These are phyloP conservation scores for Sechiopsis laciniata DNA, from an alignment of 306 rosid species.

Conservation along the genomic window DNA sequence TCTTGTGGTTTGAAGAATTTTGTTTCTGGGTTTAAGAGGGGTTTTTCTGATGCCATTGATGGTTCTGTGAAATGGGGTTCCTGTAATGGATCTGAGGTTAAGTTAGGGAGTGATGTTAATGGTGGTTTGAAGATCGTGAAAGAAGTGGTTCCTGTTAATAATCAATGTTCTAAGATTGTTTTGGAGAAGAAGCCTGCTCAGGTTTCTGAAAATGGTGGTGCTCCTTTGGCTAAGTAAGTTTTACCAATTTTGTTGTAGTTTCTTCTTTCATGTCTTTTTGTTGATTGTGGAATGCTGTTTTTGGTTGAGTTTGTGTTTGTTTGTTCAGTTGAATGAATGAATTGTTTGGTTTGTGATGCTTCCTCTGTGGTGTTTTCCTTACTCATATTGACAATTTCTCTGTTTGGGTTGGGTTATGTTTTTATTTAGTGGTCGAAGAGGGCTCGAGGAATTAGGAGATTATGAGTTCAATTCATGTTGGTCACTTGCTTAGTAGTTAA, in stretches of 20 bases:
- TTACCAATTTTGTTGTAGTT: background rate
- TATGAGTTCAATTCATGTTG: too few relatives aligned
- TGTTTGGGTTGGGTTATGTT: background rate
- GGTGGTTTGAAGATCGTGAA: slow-evolving; percentile 32
- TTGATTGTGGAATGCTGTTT: background rate
- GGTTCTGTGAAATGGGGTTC: slow-evolving; percentile 62
- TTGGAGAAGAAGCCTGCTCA: slow-evolving; percentile 48
- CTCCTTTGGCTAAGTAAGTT: slow-evolving; percentile 80
- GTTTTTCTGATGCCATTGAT: slow-evolving; percentile 68
- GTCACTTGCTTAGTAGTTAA: too few relatives aligned
- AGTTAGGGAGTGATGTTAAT: slow-evolving; percentile 35
- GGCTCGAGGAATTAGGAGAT: too few relatives aligned
- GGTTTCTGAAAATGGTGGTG: slow-evolving; percentile 43
- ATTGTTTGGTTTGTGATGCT: background rate
- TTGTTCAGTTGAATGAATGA: background rate
- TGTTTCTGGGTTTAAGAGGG: slow-evolving; percentile 70
- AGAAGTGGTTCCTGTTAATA: slow-evolving; percentile 42
- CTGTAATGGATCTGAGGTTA: slow-evolving; percentile 53
- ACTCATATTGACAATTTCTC: background rate
- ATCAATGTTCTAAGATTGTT: slow-evolving; percentile 40
- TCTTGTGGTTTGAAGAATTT: slow-evolving; percentile 40
- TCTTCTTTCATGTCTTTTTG: background rate
- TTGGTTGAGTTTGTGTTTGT: background rate
- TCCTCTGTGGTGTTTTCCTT: background rate
- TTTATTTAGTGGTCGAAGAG: background rate